Base-by-base conservation (phyloP, 805 yeast genomes). In the Phaffomyces antillensis region DNA sequence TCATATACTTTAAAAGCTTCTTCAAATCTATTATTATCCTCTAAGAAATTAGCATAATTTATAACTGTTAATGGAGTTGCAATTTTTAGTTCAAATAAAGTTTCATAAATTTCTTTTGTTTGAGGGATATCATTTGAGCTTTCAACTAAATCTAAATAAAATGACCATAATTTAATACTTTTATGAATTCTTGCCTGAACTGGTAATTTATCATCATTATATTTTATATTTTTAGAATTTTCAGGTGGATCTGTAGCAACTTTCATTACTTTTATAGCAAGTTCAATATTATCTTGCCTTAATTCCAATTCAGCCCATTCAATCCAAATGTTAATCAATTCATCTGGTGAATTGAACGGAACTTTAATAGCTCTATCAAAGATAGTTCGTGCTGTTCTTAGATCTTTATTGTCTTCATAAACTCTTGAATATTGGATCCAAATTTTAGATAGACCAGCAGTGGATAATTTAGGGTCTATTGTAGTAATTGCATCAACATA, bases 261-360 rank as follows among this genome's bases (percentile, higher is more conserved):
- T 36, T 66, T 63, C 48, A 76, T 53, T 13, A 77, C 65, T 34
- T 57, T 61, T 25, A 67, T 54, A 4, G 76, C 77, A 17, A 60
- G 62, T 1, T 71, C 75, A 18, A 77, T 60, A 42, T 79, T 70
- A 20, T 69, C 76, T 16, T 66, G 62, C 23, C 73, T 65, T 28
- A 85, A 54, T 47, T 82, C 83, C 62, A 77, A 64, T 45, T 84
- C 84, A 7, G 83, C 70, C 96, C 96, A 90, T 16, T 72, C 73
- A n/a, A 77, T 65, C 75, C 88, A 86, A 7, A 90, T 61, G 3
- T 73, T 73, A 2, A 81, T 85, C 18, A 88, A 63, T 48, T 88
- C 96, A 20, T 76, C 75, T 0, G 78, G 64, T 15, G 71, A 63
- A 24, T 67, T 72, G 62, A 73, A 88, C 7, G 89, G 90, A 0